Evolutionary conservation across 441 rosid species (phyloP), one percentile per base, ranked within the genome.

Genomic region (Adansonia gregorii): DNA sequence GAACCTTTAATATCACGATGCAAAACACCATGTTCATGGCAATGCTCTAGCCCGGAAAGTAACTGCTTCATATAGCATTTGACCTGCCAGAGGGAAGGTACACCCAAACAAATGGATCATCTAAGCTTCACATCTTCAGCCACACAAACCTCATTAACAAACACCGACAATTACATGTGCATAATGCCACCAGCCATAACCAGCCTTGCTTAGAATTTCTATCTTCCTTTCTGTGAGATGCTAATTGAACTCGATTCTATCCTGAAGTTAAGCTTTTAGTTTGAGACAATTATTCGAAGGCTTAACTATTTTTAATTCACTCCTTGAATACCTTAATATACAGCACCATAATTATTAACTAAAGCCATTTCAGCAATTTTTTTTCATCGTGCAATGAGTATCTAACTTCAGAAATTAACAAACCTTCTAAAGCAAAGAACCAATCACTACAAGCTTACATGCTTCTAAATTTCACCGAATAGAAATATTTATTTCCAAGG

Each of bases 1-100:
- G 98, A 89, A 81, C 97, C 94, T 89, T 94, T 94, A 73, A 94
- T 88, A 83, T 93, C 98, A 15, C 98, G 90, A 81, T 95, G 98
- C 80, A 95, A 80, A 17, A 93, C 97, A 71, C 97, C 93, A 69
- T 79, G 85, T 58, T 68, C 86, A 87, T 94, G 98, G 72, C 98
- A 94, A 83, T 94, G 98, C 85, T 92, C 94, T 60, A 94, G 82
- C 77, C 98, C 98, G 2, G 92, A 87, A 75, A 94, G 80, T 74
- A 94, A 82, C 81, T 94, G 98, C 81, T 84, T 87, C 92, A 94
- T 87, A 81, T 87, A 94, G 85, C 97, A 93, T 83, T 94, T 94
- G 31, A 93, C 85, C 98, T 94, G 80, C 70, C 81, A 48, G 77
- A 72, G 45, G 41, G 46, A 69, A 75, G 1, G 74, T 19, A 65